Percentiles rank a stretch among this genome's conserved stretches.
Evolutionary conservation across 306 rosid species (phyloP).

Genomic region (Luffa acutangula): DNA sequence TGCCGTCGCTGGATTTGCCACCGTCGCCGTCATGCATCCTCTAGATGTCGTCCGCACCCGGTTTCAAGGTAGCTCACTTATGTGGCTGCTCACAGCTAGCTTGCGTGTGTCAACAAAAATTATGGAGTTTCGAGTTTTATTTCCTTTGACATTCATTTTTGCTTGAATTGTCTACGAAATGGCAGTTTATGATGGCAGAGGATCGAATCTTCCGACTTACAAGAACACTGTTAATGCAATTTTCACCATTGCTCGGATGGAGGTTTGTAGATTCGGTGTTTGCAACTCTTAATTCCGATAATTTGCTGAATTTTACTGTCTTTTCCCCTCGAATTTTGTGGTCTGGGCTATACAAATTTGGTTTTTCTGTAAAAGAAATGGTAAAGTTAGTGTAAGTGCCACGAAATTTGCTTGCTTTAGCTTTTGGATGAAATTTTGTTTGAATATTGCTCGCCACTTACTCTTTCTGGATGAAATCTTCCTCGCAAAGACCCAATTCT

Average conservation of each 20-base stretch:
- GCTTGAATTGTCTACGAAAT: background rate
- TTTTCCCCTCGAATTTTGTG: background rate
- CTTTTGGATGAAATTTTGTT: background rate
- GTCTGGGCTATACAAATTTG: background rate
- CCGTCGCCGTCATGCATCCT: constrained; percentile 79
- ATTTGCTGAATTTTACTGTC: background rate
- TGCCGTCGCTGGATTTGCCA: constrained; percentile 73
- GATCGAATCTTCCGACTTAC: constrained; percentile 53
- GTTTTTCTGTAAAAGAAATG: background rate
- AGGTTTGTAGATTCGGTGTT: constrained; percentile 34
- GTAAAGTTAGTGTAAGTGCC: background rate
- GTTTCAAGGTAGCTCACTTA: constrained; percentile 54
- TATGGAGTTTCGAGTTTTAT: background rate
- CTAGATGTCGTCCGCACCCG: constrained; percentile 93
- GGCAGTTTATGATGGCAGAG: constrained; percentile 81
- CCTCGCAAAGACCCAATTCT: background rate
- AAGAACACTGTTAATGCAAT: constrained; percentile 78
- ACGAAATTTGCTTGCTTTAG: background rate
- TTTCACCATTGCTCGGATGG: constrained; percentile 70
- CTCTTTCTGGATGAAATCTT: background rate
- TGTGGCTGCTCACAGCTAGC: background rate
- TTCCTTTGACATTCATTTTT: background rate
- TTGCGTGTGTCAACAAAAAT: background rate
- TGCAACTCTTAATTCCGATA: background rate
- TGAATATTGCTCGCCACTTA: background rate